Conservation (phyloP, 2,329 filamentous ascomycete species). For the Nemania bipapillata region DNA sequence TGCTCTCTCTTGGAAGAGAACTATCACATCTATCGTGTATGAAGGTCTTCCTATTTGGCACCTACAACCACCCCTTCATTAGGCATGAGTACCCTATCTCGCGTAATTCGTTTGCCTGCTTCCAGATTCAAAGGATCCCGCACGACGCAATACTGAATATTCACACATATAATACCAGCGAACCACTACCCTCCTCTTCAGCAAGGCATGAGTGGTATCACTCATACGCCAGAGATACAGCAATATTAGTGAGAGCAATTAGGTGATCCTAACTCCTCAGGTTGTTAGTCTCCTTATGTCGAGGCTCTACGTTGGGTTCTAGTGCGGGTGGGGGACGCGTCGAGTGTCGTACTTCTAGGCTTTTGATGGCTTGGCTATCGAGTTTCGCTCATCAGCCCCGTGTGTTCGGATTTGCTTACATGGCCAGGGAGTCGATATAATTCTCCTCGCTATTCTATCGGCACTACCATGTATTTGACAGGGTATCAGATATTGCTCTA, state of each 20-base stretch:
- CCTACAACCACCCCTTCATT: conserved; percentile 73
- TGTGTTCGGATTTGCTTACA: conserved; percentile 54
- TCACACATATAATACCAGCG: conserved; percentile 69
- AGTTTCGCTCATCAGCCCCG: conserved; percentile 54
- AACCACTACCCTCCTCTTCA: conserved; percentile 52
- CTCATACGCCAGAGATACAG: conserved; percentile 55
- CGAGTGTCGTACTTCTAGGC: no score
- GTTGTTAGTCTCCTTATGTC: no score
- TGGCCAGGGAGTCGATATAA: conserved; percentile 57
- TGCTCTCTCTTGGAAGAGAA: background rate
- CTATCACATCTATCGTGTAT: conserved; percentile 41
- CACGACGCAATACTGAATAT: conserved; percentile 70
- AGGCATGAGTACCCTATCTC: conserved; percentile 70
- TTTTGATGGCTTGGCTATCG: no score
- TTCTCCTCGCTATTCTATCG: conserved; percentile 52
- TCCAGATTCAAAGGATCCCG: conserved; percentile 68
- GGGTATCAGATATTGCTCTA: conserved; percentile 41
- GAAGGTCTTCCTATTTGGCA: conserved; percentile 49
- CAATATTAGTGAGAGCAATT: conserved; percentile 61
- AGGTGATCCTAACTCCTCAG: conserved; percentile 67
- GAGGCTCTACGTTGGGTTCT: no score
- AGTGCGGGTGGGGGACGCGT: no score
- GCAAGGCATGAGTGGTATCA: conserved; percentile 53
- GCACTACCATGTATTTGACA: conserved; percentile 55
- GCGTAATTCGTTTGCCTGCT: conserved; percentile 66